phyloP scores from a whole-genome alignment of 2,329 filamentous ascomycete genomes.

The Byssochlamys sp. region DNA sequence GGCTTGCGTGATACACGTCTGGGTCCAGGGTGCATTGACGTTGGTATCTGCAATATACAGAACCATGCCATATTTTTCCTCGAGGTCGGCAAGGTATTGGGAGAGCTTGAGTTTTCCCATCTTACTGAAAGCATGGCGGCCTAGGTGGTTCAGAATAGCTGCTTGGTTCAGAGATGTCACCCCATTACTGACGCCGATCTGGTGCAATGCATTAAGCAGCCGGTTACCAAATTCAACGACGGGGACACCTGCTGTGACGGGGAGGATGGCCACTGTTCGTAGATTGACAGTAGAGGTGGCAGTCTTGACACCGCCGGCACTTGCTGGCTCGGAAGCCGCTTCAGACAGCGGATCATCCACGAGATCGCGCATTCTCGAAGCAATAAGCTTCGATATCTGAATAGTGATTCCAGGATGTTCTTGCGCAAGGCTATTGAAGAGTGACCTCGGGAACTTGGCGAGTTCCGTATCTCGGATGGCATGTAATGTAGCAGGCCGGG shows the following conservation, averaged over 20 bases:
- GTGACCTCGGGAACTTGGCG: conserved; percentile 85
- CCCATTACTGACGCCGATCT: conserved; percentile 81
- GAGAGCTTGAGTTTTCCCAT: conserved; percentile 95
- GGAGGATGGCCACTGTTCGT: conserved; percentile 82
- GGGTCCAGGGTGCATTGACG: conserved; percentile 95
- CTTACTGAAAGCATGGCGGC: conserved; percentile 88
- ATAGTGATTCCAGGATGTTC: conserved; percentile 98
- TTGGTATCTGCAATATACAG: conserved; percentile 94
- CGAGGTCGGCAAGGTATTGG: conserved; percentile 89
- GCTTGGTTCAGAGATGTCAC: conserved; percentile 88
- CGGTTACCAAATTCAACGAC: conserved; percentile 91
- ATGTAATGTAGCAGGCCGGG: conserved; percentile 80
- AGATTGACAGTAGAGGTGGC: conserved; percentile 81
- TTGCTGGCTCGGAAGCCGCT: conserved; percentile 52
- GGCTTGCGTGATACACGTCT: conserved; percentile 92
- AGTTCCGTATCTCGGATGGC: conserved; percentile 94
- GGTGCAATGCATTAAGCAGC: conserved; percentile 73
- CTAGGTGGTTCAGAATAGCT: conserved; percentile 86
- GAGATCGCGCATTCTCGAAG: conserved; percentile 74
- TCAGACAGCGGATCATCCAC: conserved; percentile 70
- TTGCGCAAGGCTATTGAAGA: conserved; percentile 95
- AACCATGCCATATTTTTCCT: conserved; percentile 93
- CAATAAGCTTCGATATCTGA: conserved; percentile 97
- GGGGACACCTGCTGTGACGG: conserved; percentile 81
- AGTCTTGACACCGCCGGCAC: conserved; percentile 41